These are phyloP conservation scores for Acer saccharum DNA, from an alignment of 345 rosid genomes.

Conservation along the genomic window DNA sequence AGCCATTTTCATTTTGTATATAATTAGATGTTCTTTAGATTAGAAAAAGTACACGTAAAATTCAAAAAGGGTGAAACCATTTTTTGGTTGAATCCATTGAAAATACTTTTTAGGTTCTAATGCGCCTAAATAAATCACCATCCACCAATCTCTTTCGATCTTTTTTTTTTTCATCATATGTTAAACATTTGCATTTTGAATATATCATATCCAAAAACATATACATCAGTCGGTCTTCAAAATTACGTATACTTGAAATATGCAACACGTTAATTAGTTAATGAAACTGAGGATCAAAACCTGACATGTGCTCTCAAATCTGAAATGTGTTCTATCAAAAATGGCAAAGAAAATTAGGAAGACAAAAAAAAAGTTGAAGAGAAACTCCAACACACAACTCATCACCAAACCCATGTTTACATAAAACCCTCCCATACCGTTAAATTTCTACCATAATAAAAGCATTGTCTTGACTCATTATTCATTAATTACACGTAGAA, in stretches of 20 bases:
- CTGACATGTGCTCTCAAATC: background rate
- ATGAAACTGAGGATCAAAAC: background rate
- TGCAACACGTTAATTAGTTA: background rate
- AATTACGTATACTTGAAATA: background rate
- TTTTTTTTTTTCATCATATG: no score
- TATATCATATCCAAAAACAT: background rate
- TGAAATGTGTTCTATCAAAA: background rate
- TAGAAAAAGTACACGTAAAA: no score
- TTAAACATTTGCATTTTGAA: background rate
- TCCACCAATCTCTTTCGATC: background rate
- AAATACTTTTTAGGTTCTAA: no score
- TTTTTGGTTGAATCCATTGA: no score
- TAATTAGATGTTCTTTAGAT: no score
- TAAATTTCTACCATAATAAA: background rate
- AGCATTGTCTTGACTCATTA: constrained; percentile 19
- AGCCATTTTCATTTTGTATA: no score
- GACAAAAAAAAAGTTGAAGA: constrained; percentile 31
- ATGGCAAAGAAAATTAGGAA: background rate
- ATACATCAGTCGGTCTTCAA: background rate
- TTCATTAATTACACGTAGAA: constrained; percentile 37
- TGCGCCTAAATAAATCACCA: no score
- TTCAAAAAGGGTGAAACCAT: no score
- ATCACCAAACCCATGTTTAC: background rate
- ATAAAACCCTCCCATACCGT: background rate
- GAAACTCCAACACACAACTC: constrained; percentile 22